A percentile compares a stretch with the other conserved stretches of the same genome.
Evolutionary conservation across 1,139 yeast genomes (phyloP).

Genomic region (Yarrowia galli): DNA sequence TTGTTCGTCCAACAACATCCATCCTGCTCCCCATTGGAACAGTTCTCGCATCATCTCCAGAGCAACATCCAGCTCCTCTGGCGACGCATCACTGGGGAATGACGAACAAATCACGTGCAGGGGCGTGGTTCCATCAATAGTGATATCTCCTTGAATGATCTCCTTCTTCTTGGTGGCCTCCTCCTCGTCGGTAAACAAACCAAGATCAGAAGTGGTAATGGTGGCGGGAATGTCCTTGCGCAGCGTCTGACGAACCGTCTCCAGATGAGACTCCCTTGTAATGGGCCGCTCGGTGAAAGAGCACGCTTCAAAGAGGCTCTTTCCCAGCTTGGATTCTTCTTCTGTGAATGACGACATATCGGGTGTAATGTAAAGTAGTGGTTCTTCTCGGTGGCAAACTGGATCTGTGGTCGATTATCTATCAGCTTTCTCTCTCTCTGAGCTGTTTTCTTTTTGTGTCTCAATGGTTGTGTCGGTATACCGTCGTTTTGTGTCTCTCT

Average conservation of each 20-base stretch:
- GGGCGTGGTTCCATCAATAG: slow-evolving; percentile 72
- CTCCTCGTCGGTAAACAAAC: slow-evolving; percentile 43
- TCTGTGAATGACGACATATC: slow-evolving; percentile 20
- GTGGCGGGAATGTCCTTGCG: slow-evolving; percentile 79
- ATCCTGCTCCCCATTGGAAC: slow-evolving; percentile 89
- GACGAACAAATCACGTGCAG: slow-evolving; percentile 63
- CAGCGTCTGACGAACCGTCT: slow-evolving; percentile 57
- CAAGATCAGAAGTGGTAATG: slow-evolving; percentile 79
- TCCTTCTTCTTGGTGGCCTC: slow-evolving; percentile 46
- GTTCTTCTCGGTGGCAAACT: too few relatives aligned
- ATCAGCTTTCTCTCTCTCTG: too few relatives aligned
- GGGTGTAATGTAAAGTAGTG: too few relatives aligned
- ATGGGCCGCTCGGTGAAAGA: slow-evolving; percentile 65
- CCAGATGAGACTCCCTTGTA: slow-evolving; percentile 54
- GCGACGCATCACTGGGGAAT: slow-evolving; percentile 43
- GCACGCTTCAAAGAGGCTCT: slow-evolving; percentile 67
- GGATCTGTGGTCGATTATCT: too few relatives aligned
- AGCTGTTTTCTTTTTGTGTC: too few relatives aligned
- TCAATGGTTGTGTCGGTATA: too few relatives aligned
- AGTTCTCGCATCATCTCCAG: slow-evolving; percentile 65
- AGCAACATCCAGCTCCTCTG: slow-evolving; percentile 59
- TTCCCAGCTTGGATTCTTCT: slow-evolving; percentile 6
- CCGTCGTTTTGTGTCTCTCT: too few relatives aligned
- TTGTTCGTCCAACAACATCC: slow-evolving; percentile 70
- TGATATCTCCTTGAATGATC: slow-evolving; percentile 48